Evolutionary conservation across 768 basidiomycete species (phyloP), one percentile per base, ranked within the genome.

Genomic region (Lactarius vividus): DNA sequence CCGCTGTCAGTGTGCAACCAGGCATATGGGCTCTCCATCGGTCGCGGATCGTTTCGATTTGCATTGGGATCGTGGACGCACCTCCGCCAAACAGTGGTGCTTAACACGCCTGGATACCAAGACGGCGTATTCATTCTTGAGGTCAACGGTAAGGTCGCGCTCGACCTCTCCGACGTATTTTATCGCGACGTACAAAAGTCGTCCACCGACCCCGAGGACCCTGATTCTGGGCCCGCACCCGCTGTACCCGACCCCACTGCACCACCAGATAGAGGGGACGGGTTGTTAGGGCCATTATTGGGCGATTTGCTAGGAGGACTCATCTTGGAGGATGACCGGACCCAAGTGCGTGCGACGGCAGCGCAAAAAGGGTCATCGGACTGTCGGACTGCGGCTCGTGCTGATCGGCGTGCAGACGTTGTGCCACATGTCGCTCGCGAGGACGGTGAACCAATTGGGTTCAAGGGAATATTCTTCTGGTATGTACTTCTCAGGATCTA

Each of bases 391-490:
- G n/a, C n/a, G n/a, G 39, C 35, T 52, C 20, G 28, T 26, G 44
- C 15, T 13, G 65, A 44, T 9, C 15, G 4, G 13, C 33, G 15
- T 56, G 57, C 53, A 31, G 54, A 42, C 49, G n/a, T 4, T 15
- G 15, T 37, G 26, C 15, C 58, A 44, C 15, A 58, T 52, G 23
- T 52, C 37, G 56, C 54, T n/a, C 40, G 44, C 20, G n/a, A 61
- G 67, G 35, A 31, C 9, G 31, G n/a, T 15, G 44, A 31, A 7
- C 70, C 75, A 2, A 71, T 81, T 10, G 79, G 78, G 1, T 81
- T 82, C 68, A 71, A 73, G 4, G 81, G 81, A 0, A 75, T 93
- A 26, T 94, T 94, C 76, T 94, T 94, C 77, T 91, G 89, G 89
- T 88, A 73, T 2, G 55, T 26, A 11, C 35, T 37, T 11, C 49